Conservation (phyloP, 352 stramenopile species). For the Elongisporangium senticosum region DNA sequence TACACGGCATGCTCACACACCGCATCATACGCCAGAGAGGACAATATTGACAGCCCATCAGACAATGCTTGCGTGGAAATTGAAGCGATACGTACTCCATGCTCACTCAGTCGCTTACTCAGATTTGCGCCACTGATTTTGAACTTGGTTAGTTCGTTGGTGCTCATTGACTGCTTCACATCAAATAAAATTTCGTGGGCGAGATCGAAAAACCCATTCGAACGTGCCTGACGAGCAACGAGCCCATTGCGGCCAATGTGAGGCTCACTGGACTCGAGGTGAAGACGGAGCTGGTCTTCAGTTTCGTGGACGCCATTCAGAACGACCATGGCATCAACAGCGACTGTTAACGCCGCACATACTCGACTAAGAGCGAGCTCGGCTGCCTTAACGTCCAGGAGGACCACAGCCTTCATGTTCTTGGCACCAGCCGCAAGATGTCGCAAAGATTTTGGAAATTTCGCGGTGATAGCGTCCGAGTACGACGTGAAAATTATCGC, state of each 20-base stretch:
- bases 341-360: slow-evolving; percentile 13
- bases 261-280: not conserved
- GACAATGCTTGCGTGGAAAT: not conserved
- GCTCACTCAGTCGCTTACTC: slow-evolving; percentile 34
- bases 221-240: not conserved
- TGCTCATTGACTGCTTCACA: slow-evolving; percentile 21
- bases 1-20: slow-evolving; percentile 68
- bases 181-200: slow-evolving; percentile 31
- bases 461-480: slow-evolving; percentile 33
- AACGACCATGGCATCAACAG: slow-evolving; percentile 4
- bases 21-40: slow-evolving; percentile 30
- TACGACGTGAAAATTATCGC: slow-evolving; percentile 39
- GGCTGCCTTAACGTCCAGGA: slow-evolving; percentile 31
- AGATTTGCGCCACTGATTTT: slow-evolving; percentile 30
- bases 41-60: slow-evolving; percentile 7
- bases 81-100: slow-evolving; percentile 4
- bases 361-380: slow-evolving; percentile 39
- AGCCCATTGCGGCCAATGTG: not conserved
- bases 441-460: slow-evolving; percentile 30
- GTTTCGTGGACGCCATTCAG: slow-evolving; percentile 4
- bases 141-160: slow-evolving; percentile 35
- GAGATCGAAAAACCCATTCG: slow-evolving; percentile 20
- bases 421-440: slow-evolving; percentile 21
- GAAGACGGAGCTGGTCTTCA: slow-evolving; percentile 11
- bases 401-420: slow-evolving; percentile 21